phyloP scores from a whole-genome alignment of 1,139 yeast genomes.

The Hyphopichia khmerensis region DNA sequence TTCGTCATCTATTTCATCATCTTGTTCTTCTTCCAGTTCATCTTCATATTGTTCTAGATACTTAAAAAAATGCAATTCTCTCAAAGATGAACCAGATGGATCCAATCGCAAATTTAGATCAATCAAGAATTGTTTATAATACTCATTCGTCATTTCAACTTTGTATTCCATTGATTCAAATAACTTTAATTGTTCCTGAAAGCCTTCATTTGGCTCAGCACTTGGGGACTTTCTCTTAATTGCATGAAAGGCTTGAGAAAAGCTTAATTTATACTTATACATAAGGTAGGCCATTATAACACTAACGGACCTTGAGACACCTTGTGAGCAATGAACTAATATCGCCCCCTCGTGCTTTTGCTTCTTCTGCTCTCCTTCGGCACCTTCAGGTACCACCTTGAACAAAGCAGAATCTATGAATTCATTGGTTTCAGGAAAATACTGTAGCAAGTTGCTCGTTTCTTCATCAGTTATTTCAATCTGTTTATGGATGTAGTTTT shows the following conservation, averaged over 20 bases:
- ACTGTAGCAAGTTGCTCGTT: constrained; percentile 60
- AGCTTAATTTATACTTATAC: constrained; percentile 61
- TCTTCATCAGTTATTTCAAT: constrained; percentile 69
- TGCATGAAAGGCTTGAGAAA: constrained; percentile 68
- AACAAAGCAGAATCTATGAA: constrained; percentile 69
- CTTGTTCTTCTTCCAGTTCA: constrained; percentile 6
- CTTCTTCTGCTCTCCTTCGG: constrained; percentile 21
- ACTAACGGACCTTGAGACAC: constrained; percentile 78
- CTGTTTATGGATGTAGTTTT: constrained; percentile 55
- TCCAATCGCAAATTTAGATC: constrained; percentile 25
- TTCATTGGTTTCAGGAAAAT: constrained; percentile 56
- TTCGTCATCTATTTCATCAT: constrained; percentile 2
- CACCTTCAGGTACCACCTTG: constrained; percentile 1
- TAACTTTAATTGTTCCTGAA: constrained; percentile 65
- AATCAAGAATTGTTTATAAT: constrained; percentile 28
- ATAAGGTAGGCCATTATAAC: constrained; percentile 76
- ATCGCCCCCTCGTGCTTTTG: constrained; percentile 48
- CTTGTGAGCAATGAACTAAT: constrained; percentile 79
- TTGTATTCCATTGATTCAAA: constrained; percentile 42
- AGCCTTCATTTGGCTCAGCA: constrained; percentile 77
- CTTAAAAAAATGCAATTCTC: constrained; percentile 12
- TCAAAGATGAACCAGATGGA: constrained; percentile 24
- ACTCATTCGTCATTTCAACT: constrained; percentile 20
- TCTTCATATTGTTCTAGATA: constrained; percentile 10
- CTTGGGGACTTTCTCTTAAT: constrained; percentile 59